Percentiles rank a stretch among this genome's conserved stretches.
Evolutionary conservation across 2,329 filamentous ascomycete genomes (phyloP).

Genomic region (Ampelomyces quisqualis): DNA sequence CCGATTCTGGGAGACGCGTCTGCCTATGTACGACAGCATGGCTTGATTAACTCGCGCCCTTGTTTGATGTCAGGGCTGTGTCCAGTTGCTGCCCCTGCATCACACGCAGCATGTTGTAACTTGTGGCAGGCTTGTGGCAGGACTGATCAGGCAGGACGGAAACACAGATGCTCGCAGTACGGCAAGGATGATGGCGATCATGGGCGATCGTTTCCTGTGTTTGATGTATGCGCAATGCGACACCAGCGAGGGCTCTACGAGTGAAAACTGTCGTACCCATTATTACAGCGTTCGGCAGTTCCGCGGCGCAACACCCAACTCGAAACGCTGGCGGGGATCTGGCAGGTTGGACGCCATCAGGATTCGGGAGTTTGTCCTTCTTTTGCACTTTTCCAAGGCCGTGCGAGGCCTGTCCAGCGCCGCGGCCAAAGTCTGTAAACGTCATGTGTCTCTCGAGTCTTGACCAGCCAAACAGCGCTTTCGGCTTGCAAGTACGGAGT

Average conservation of each 20-base stretch:
- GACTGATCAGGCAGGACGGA: constrained; percentile 39
- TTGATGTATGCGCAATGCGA: too few relatives aligned
- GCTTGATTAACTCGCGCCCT: constrained; percentile 22
- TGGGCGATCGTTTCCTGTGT: constrained; percentile 20
- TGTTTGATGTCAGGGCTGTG: constrained; percentile 8
- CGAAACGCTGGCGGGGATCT: constrained; percentile 26
- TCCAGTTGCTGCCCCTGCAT: constrained; percentile 28
- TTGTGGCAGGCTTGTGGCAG: constrained; percentile 35
- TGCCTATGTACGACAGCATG: constrained; percentile 4
- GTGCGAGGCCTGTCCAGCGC: constrained; percentile 31
- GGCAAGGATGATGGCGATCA: constrained; percentile 39
- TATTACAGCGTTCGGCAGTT: constrained; percentile 30
- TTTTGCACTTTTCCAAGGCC: constrained; percentile 22
- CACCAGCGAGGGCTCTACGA: constrained; percentile 10
- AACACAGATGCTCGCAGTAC: constrained; percentile 30
- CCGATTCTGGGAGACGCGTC: too few relatives aligned
- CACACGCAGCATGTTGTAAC: constrained; percentile 21
- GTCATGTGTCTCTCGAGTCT: constrained; percentile 38
- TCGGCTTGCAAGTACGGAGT: constrained; percentile 19
- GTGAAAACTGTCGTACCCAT: constrained; percentile 14
- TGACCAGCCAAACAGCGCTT: constrained; percentile 14
- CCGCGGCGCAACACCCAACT: constrained; percentile 4
- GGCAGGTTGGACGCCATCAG: constrained; percentile 24
- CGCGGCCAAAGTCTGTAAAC: constrained; percentile 28
- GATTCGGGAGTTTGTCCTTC: constrained; percentile 25